Percentiles rank a stretch among this genome's conserved stretches.
phyloP scores from a whole-genome alignment of 108 stramenopile species.

The Tribonema minus region DNA sequence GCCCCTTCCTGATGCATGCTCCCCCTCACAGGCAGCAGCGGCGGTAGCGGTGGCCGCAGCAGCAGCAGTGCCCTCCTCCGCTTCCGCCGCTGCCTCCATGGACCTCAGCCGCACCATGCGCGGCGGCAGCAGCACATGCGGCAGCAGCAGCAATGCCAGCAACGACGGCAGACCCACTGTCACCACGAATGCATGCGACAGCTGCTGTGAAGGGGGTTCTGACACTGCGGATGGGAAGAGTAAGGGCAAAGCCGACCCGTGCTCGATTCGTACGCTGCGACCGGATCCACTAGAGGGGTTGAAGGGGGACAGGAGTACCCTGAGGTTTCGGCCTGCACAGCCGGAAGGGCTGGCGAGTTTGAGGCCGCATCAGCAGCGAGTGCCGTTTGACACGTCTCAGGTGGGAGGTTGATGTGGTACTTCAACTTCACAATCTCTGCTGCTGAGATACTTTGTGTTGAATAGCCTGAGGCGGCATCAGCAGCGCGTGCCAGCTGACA shows the following conservation, averaged over 20 bases:
- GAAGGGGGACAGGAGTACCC: conserved; percentile 18
- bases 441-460: too few species aligned
- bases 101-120: too few species aligned
- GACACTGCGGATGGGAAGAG: background rate
- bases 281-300: conserved; percentile 23
- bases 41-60: too few species aligned
- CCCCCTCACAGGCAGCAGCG: too few species aligned
- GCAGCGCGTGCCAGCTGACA: too few species aligned
- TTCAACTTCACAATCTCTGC: too few species aligned
- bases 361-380: conserved; percentile 32
- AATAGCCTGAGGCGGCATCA: too few species aligned
- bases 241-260: background rate
- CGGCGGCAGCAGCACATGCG: background rate
- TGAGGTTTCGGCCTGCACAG: conserved; percentile 29
- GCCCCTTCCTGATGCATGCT: too few species aligned
- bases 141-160: background rate
- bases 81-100: too few species aligned
- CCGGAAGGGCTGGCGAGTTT: conserved; percentile 11
- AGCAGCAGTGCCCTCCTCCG: too few species aligned
- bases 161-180: background rate
- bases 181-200: background rate
- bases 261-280: background rate
- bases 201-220: background rate
- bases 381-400: conserved; percentile 28
- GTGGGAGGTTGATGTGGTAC: too few species aligned